These are phyloP conservation scores for Leonotis leonurus DNA, from an alignment of 257 asterid genomes.

Conservation along the genomic window DNA sequence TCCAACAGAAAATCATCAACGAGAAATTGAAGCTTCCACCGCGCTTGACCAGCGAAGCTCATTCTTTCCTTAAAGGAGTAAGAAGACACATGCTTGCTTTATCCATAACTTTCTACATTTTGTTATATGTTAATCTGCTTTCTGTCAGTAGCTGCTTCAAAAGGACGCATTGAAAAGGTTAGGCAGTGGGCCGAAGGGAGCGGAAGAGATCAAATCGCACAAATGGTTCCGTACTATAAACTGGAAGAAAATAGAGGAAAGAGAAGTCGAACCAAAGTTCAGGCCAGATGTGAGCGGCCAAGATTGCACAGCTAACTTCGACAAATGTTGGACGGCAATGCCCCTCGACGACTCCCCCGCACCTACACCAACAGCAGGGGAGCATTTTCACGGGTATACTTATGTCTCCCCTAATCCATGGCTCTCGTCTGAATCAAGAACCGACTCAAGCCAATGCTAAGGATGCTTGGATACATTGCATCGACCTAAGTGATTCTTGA, in stretches of 20 bases:
- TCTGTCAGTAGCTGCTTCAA: slow-evolving; percentile 50
- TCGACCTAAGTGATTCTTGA: slow-evolving; percentile 2
- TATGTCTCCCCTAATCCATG: slow-evolving; percentile 77
- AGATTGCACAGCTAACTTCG: slow-evolving; percentile 89
- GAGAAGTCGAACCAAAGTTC: slow-evolving; percentile 69
- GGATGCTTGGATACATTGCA: no score
- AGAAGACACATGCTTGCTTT: neutral
- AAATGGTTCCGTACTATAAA: slow-evolving; percentile 71
- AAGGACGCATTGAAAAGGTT: slow-evolving; percentile 69
- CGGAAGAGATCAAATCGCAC: slow-evolving; percentile 72
- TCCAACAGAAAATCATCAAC: slow-evolving; percentile 78
- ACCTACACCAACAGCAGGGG: slow-evolving; percentile 78
- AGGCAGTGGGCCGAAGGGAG: slow-evolving; percentile 80
- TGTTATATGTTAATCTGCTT: neutral
- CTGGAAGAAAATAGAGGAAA: slow-evolving; percentile 73
- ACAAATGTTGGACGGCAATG: slow-evolving; percentile 84
- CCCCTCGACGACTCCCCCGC: slow-evolving; percentile 90
- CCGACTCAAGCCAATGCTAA: no score
- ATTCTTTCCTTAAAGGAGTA: slow-evolving; percentile 82
- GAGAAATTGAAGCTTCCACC: slow-evolving; percentile 87
- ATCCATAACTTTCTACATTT: neutral
- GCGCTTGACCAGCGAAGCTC: slow-evolving; percentile 64
- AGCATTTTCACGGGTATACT: slow-evolving; percentile 84
- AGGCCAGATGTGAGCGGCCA: slow-evolving; percentile 71
- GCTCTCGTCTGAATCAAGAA: slow-evolving; percentile 48